These are phyloP conservation scores for Crucibulum laeve DNA, from an alignment of 768 basidiomycete species.

Conservation along the genomic window DNA sequence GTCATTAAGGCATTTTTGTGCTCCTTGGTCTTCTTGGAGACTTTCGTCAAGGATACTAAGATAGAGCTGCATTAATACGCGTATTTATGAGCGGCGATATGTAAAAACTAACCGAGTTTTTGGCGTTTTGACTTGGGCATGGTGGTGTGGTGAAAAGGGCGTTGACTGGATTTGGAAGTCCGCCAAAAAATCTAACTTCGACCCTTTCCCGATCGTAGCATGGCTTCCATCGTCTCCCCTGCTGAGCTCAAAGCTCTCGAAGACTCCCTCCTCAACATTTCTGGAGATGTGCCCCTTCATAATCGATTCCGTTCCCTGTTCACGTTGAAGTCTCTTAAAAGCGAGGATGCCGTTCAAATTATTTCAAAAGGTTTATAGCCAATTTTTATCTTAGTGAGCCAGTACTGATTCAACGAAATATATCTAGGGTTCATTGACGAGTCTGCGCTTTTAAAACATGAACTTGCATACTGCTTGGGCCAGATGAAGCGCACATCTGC, in stretches of 20 bases:
- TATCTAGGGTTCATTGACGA: slow-evolving; percentile 74
- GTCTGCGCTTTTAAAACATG: slow-evolving; percentile 92
- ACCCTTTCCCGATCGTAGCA: slow-evolving; percentile 21
- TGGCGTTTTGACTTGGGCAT: slow-evolving; percentile 92
- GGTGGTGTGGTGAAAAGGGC: slow-evolving; percentile 18
- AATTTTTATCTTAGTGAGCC: not conserved
- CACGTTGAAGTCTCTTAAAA: slow-evolving; percentile 81
- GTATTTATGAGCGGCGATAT: slow-evolving; percentile 5
- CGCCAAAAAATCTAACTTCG: slow-evolving; percentile 32
- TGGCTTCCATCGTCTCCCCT: slow-evolving; percentile 32
- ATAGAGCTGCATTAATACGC: slow-evolving; percentile 8
- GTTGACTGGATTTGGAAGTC: slow-evolving; percentile 38
- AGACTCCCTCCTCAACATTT: slow-evolving; percentile 71
- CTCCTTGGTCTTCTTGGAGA: slow-evolving; percentile 88
- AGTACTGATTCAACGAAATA: not conserved
- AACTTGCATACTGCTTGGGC: slow-evolving; percentile 94
- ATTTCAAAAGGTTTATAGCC: slow-evolving; percentile 69
- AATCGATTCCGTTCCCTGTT: slow-evolving; percentile 89
- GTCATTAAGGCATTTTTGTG: slow-evolving; percentile 82
- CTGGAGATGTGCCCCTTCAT: slow-evolving; percentile 73
- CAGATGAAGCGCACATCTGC: slow-evolving; percentile 78
- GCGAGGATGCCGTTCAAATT: slow-evolving; percentile 74
- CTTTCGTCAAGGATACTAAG: slow-evolving; percentile 90
- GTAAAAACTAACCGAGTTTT: slow-evolving; percentile 67
- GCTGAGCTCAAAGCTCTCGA: slow-evolving; percentile 67